Conservation (phyloP, 1,284 basidiomycete genomes). For the Ganoderma resinaceum region DNA sequence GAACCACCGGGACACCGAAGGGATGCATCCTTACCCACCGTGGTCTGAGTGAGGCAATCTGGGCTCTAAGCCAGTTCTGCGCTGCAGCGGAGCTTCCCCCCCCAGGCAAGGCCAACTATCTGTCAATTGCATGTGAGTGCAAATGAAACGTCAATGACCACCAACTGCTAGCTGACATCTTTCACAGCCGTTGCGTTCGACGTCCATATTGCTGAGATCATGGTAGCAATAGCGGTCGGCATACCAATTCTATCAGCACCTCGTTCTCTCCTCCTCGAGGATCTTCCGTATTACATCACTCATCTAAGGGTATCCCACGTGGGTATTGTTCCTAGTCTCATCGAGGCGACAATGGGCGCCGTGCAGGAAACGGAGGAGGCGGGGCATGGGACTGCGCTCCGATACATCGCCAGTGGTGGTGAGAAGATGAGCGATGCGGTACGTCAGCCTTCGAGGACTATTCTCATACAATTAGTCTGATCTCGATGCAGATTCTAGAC, state of each 20-base stretch:
- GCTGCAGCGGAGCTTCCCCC: conserved; percentile 46
- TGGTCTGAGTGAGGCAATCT: conserved; percentile 52
- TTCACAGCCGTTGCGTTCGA: conserved; percentile 51
- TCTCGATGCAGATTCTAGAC: conserved; percentile 49
- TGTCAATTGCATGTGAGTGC: conserved; percentile 52
- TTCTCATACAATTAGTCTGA: not conserved
- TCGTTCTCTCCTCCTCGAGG: conserved; percentile 53
- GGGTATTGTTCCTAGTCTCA: conserved; percentile 60
- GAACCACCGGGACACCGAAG: conserved; percentile 63
- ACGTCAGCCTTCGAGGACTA: conserved; percentile 25
- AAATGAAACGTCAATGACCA: not conserved
- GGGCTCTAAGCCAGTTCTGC: conserved; percentile 49
- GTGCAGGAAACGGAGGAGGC: conserved; percentile 40
- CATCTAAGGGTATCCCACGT: conserved; percentile 57
- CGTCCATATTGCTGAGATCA: conserved; percentile 56
- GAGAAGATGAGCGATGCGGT: conserved; percentile 63
- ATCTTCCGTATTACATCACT: conserved; percentile 52
- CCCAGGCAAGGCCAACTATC: conserved; percentile 46
- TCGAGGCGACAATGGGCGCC: conserved; percentile 57
- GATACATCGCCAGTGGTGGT: conserved; percentile 57
- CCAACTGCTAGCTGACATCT: conserved; percentile 32
- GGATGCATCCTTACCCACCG: conserved; percentile 60
- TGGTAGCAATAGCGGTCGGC: conserved; percentile 52
- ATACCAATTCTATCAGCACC: conserved; percentile 54
- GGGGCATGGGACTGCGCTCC: conserved; percentile 42